Conservation (phyloP, 176 grass and related monocot species). For the Hyparrhenia diplandra region DNA sequence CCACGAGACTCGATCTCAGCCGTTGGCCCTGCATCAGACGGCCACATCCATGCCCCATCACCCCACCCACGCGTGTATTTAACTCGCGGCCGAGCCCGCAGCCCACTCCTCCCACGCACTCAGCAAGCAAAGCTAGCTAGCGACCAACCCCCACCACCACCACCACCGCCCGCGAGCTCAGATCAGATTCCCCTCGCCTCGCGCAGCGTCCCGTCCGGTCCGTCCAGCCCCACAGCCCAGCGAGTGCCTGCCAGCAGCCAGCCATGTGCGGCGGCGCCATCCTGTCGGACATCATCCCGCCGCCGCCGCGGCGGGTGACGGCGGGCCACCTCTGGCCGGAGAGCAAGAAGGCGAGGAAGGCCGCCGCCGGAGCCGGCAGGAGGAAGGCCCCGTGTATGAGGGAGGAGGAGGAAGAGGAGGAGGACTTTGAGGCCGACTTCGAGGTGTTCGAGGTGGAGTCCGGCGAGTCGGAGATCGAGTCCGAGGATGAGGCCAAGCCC, state of each 20-base stretch:
- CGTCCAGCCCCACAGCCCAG: neutral
- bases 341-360: conserved; percentile 10
- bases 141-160: neutral
- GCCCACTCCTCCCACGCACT: neutral
- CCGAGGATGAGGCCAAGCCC: conserved; percentile 40
- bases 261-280: conserved; percentile 91
- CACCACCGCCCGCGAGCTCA: neutral
- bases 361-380: neutral
- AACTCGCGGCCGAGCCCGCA: neutral
- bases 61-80: neutral
- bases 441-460: conserved; percentile 29
- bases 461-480: conserved; percentile 59
- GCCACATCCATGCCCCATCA: too few relatives aligned
- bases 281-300: conserved; percentile 51
- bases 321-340: conserved; percentile 49
- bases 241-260: neutral
- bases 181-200: neutral
- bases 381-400: neutral
- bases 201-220: neutral
- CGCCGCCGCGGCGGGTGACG: conserved; percentile 35
- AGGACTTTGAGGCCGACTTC: conserved; percentile 37
- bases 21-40: neutral
- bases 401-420: conserved; percentile 21
- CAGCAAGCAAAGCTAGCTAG: neutral
- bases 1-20: neutral